Base-by-base conservation (phyloP, 2,329 filamentous ascomycete genomes). In the Hypoxylon sp. region DNA sequence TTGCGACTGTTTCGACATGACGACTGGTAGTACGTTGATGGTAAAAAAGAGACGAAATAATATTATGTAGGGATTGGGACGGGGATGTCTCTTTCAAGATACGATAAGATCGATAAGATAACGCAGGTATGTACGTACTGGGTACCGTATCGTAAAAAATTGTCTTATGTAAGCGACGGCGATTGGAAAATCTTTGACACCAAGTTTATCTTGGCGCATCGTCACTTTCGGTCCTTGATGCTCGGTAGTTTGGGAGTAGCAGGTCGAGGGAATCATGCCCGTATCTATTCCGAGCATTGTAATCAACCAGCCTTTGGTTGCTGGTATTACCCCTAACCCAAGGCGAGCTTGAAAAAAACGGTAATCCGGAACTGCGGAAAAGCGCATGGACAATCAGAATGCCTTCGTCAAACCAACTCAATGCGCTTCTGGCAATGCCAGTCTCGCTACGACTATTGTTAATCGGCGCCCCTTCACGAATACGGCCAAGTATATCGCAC, bases 1-100 rank as follows among this genome's bases (percentile, higher is more conserved):
- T 41, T 83, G 82, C 43, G 86, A 78, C 68, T 84, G 79, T 63
- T 75, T 79, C 1, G 82, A 75, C 74, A 80, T 81, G 43, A n/a
- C 59, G 55, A n/a, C 14, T 23, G 9, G 13, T 25, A 30, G 19
- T 19, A 11, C 4, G 10, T 28, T n/a, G 51, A 14, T 25, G 19
- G 43, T n/a, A n/a, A 32, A 34, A 46, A 43, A 30, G 17, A 17
- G 36, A 11, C 21, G 30, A 19, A 43, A 25, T 5, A 5, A 5
- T n/a, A 1, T 41, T n/a, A n/a, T 36, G 28, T 19, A 48, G 17
- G 23, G 41, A 7, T 10, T 34, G 34, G 23, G 25, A 36, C 30
- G 7, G 4, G 1, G 21, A 56, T 41, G 45, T 50, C 25, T 45
- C 32, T 34, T 32, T 41, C 4, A 23, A 60, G 46, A 17, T 58